phyloP scores from a whole-genome alignment of 192 early-diverging fungal species.

The Mortierella hygrophila region DNA sequence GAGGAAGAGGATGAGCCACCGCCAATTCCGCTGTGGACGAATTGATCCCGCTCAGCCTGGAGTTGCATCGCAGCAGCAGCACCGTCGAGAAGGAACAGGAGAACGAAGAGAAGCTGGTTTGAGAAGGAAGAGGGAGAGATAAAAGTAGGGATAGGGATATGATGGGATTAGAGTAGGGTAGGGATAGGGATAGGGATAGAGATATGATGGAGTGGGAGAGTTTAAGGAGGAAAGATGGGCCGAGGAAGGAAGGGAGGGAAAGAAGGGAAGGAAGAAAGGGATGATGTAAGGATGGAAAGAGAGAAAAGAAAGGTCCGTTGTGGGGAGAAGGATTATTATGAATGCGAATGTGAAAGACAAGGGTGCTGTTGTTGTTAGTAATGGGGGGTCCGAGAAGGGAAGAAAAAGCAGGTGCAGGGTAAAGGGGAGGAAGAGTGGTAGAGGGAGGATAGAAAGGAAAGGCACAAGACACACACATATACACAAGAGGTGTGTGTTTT shows the following conservation, averaged over 20 bases:
- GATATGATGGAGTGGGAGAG: background rate
- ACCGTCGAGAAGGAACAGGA: background rate
- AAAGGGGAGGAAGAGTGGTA: background rate
- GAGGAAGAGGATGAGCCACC: conserved; percentile 47
- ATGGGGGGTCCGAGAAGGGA: no score
- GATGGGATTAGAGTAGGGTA: background rate
- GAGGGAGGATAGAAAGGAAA: background rate
- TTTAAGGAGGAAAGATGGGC: background rate
- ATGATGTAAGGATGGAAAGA: background rate
- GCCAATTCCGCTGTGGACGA: conserved; percentile 49
- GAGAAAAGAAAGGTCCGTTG: no score
- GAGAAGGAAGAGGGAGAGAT: background rate
- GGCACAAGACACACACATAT: background rate
- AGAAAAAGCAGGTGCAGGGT: no score
- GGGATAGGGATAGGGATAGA: background rate
- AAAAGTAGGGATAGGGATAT: background rate
- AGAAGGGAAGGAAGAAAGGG: background rate
- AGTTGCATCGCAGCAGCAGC: conserved; percentile 32
- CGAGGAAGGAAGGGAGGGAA: background rate
- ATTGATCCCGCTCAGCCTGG: conserved; percentile 47
- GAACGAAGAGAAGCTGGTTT: no score
- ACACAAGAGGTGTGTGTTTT: no score
- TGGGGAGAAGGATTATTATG: no score
- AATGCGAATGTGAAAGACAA: no score
- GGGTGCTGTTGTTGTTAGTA: no score